Evolutionary conservation across 148 eudicot genomes (phyloP), one percentile per base, ranked within the genome.

Genomic region (Pharnaceum exiguum): DNA sequence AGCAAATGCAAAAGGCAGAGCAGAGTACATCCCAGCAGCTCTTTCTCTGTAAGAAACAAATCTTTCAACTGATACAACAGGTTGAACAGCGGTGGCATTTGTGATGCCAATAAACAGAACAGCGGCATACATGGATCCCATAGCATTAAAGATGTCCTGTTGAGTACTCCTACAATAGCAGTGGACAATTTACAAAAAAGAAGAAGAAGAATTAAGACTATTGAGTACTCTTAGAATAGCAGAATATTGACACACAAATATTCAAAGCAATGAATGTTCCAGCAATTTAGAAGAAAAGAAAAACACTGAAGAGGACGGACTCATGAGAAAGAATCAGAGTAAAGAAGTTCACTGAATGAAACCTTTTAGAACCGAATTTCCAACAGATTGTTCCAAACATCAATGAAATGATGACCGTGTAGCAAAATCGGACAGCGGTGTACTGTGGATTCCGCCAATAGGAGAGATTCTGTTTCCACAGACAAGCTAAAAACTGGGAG

Each of bases 91-190:
- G 5, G 88, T 66, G 16, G 95, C 87, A 30, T 89, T 89, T 55
- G 97, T 89, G 44, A 89, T 86, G 50, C 97, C 97, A 5, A 89
- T 89, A 35, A 89, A 89, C 33, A 89, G 61, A 55, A 89, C 90
- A 17, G 97, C 97, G 45, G 97, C 73, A 69, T 86, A 89, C 95
- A 89, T 86, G 13, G 97, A 86, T 67, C 97, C 97, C 97, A 89
- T 86, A 7, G 97, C 97, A 57, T 89, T 89, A 5, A 73, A 79
- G 53, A 89, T 86, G 51, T 89, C 97, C 73, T 86, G 97, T 48
- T 89, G 95, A 2, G 87, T 81, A 36, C 69, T 79, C 80, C 97
- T 89, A 68, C 40, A 10, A 29, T 30, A 24, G 3, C 7, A 50
- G 31, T 30, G 38, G 12, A 35, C 26, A n/a, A 46, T 35, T n/a